Evolutionary conservation across 2,329 filamentous ascomycete genomes (phyloP).

Genomic region (Aspergillus sp.): DNA sequence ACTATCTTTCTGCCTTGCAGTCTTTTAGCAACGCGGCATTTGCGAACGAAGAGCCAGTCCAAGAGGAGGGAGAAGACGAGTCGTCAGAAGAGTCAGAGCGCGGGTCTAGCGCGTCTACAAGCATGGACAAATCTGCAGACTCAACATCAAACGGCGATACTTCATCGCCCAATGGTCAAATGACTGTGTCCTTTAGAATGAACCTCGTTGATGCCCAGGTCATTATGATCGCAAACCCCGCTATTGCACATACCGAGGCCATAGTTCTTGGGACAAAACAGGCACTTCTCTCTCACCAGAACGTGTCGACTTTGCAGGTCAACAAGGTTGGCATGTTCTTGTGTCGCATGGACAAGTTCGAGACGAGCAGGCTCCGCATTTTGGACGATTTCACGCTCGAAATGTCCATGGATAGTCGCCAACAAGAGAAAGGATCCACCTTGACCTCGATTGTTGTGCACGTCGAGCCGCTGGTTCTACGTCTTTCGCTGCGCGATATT

Average conservation of each 20-base stretch:
- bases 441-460: slow-evolving; percentile 75
- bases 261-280: slow-evolving; percentile 94
- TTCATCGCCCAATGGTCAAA: slow-evolving; percentile 39
- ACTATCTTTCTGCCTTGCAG: slow-evolving; percentile 87
- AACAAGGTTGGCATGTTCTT: slow-evolving; percentile 96
- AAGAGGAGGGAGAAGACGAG: slow-evolving; percentile 25
- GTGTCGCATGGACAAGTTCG: slow-evolving; percentile 96
- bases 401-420: slow-evolving; percentile 69
- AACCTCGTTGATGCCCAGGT: slow-evolving; percentile 95
- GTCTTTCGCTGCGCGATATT: slow-evolving; percentile 88
- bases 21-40: slow-evolving; percentile 67
- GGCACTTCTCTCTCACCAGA: slow-evolving; percentile 83
- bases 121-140: slow-evolving; percentile 15
- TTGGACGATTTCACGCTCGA: slow-evolving; percentile 94
- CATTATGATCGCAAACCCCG: slow-evolving; percentile 89
- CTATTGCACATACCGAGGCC: slow-evolving; percentile 82
- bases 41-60: slow-evolving; percentile 41
- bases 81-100: slow-evolving; percentile 27
- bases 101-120: slow-evolving; percentile 21
- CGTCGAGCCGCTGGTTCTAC: slow-evolving; percentile 80
- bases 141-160: slow-evolving; percentile 21
- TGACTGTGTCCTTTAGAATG: slow-evolving; percentile 76
- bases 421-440: slow-evolving; percentile 50
- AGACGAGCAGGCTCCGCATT: slow-evolving; percentile 79
- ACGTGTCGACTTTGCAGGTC: slow-evolving; percentile 86